Percentiles rank a stretch among this genome's conserved stretches.
Evolutionary conservation across 2,329 filamentous ascomycete genomes (phyloP).

Genomic region (Exophiala aquamarina): DNA sequence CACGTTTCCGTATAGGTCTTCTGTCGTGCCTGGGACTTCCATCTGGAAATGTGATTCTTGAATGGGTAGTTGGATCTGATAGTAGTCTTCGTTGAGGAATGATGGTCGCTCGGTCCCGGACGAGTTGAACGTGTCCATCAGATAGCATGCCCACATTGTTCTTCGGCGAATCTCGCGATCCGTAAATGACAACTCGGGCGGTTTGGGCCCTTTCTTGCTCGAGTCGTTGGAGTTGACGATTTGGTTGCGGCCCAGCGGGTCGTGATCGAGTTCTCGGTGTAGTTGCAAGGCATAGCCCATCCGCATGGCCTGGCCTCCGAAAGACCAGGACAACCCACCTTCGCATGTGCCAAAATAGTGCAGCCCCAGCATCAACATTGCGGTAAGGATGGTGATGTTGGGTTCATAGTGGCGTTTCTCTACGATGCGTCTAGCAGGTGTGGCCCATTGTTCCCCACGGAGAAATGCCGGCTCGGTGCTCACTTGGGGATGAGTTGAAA

Average conservation of each 20-base stretch:
- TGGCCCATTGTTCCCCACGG: slow-evolving; percentile 88
- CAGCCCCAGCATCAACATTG: slow-evolving; percentile 80
- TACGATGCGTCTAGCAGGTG: slow-evolving; percentile 81
- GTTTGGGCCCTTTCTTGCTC: slow-evolving; percentile 33
- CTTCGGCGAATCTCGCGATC: slow-evolving; percentile 89
- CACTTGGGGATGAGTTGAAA: slow-evolving; percentile 83
- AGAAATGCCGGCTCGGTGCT: slow-evolving; percentile 76
- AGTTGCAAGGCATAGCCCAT: slow-evolving; percentile 97
- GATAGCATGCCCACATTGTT: slow-evolving; percentile 97
- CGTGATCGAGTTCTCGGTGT: slow-evolving; percentile 85
- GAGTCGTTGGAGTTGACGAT: slow-evolving; percentile 28
- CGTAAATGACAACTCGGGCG: slow-evolving; percentile 75
- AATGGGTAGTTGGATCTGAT: slow-evolving; percentile 86
- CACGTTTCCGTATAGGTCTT: slow-evolving; percentile 73
- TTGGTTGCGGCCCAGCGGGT: slow-evolving; percentile 65
- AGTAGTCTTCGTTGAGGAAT: slow-evolving; percentile 84
- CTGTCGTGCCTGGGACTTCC: slow-evolving; percentile 85
- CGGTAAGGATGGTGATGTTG: slow-evolving; percentile 93
- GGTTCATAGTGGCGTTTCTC: slow-evolving; percentile 87
- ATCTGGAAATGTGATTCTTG: slow-evolving; percentile 87
- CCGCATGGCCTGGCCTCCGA: slow-evolving; percentile 89
- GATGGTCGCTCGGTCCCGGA: slow-evolving; percentile 90
- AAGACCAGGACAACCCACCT: slow-evolving; percentile 91
- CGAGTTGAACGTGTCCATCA: slow-evolving; percentile 97
- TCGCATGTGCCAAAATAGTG: slow-evolving; percentile 98